Conservation (phyloP, 2,329 filamentous ascomycete species). For the Rhinocladiella mackenziei region DNA sequence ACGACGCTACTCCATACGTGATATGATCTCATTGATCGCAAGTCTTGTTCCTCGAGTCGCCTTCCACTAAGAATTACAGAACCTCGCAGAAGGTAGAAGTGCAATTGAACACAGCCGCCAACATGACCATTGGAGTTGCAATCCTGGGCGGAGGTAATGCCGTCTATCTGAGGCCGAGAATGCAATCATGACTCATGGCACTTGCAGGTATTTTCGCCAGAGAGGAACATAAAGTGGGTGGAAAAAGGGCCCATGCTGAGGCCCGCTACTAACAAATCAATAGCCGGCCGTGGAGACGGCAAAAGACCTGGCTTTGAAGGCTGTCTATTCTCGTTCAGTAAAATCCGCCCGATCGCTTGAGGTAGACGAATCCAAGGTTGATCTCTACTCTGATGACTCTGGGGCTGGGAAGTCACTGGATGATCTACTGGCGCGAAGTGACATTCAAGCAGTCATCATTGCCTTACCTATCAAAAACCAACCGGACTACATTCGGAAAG, state of each 20-base stretch:
- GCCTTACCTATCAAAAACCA: slow-evolving; percentile 53
- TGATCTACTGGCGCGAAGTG: slow-evolving; percentile 46
- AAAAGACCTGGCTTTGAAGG: slow-evolving; percentile 47
- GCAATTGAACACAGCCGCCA: neutral
- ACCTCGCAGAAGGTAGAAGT: too few relatives aligned
- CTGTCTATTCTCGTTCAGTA: slow-evolving; percentile 56
- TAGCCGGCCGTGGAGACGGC: slow-evolving; percentile 51
- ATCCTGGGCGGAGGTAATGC: slow-evolving; percentile 50
- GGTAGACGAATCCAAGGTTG: slow-evolving; percentile 38
- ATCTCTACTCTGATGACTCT: slow-evolving; percentile 55
- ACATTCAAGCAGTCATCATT: slow-evolving; percentile 51
- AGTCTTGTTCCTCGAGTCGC: too few relatives aligned
- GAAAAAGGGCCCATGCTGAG: slow-evolving; percentile 1
- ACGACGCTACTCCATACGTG: too few relatives aligned
- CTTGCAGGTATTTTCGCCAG: slow-evolving; percentile 52
- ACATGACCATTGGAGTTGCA: slow-evolving; percentile 46
- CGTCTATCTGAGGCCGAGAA: slow-evolving; percentile 1
- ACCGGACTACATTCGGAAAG: slow-evolving; percentile 49
- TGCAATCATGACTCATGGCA: neutral
- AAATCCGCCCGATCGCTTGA: slow-evolving; percentile 49
- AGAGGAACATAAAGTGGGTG: slow-evolving; percentile 51
- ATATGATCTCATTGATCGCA: too few relatives aligned
- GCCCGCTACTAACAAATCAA: slow-evolving; percentile 6
- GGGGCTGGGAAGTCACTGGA: slow-evolving; percentile 43
- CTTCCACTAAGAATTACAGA: too few relatives aligned